Percentiles rank a stretch among this genome's conserved stretches.
Conservation (phyloP, 306 rosid genomes). For the Acmispon strigosus region DNA sequence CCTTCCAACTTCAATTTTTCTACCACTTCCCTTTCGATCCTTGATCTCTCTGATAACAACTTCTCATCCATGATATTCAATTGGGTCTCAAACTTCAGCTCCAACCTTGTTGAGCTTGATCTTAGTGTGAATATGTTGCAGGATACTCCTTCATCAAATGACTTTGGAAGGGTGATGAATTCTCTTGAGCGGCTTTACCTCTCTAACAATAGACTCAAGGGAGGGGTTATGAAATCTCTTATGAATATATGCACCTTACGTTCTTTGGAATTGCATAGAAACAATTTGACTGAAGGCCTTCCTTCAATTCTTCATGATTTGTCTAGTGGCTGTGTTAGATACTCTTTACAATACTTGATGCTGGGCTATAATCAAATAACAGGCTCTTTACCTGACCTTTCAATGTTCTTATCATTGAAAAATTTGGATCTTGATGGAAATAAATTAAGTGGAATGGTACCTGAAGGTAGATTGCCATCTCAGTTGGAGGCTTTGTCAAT, state of each 20-base stretch:
- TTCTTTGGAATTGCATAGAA: rapidly evolving
- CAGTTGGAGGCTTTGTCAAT: neutral
- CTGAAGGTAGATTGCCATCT: neutral
- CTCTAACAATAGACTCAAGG: neutral
- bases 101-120: too few species aligned
- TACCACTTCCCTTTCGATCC: too few species aligned
- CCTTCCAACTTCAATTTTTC: too few species aligned
- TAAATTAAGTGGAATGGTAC: neutral
- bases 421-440: neutral
- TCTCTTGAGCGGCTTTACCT: slow-evolving; percentile 2
- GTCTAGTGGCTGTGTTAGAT: neutral
- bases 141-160: neutral
- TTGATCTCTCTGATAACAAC: too few species aligned
- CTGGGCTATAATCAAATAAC: neutral
- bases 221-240: neutral
- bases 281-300: neutral
- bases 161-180: neutral
- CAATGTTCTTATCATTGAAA: neutral
- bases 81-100: too few species aligned
- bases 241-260: slow-evolving; percentile 2
- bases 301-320: slow-evolving; percentile 2
- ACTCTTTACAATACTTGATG: neutral
- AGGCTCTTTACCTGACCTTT: neutral
- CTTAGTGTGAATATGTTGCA: too few species aligned
- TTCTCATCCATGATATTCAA: too few species aligned